Percentiles rank a stretch among this genome's conserved stretches.
phyloP scores from a whole-genome alignment of 164 flowering plant genomes.

The Aristolochia californica region DNA sequence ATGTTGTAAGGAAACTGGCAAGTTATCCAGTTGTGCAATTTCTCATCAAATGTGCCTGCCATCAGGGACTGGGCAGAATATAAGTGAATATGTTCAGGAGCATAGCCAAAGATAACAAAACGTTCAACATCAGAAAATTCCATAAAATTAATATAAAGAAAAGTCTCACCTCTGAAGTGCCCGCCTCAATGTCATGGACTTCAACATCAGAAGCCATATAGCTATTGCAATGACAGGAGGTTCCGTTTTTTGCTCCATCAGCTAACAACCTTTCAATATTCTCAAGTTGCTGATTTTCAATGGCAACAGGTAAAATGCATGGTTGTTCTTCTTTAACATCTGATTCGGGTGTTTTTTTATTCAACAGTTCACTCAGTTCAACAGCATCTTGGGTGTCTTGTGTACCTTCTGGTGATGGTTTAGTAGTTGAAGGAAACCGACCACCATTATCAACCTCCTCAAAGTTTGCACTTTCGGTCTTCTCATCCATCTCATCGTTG shows the following conservation, averaged over 20 bases:
- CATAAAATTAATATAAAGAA: neutral
- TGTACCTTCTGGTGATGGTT: slow-evolving; percentile 23
- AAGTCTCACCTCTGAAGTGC: slow-evolving; percentile 23
- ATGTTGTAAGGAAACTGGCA: too few species aligned
- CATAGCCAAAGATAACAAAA: neutral
- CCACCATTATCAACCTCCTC: slow-evolving; percentile 39
- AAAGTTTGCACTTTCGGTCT: slow-evolving; percentile 18
- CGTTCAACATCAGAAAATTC: neutral
- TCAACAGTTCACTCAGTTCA: slow-evolving; percentile 13
- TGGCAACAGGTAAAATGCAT: neutral
- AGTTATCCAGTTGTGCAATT: too few species aligned
- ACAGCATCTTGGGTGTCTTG: slow-evolving; percentile 2
- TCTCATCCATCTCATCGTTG: slow-evolving; percentile 40
- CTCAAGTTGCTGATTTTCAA: slow-evolving; percentile 5
- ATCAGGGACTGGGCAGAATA: too few species aligned
- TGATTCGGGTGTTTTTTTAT: slow-evolving; percentile 13
- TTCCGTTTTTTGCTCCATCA: slow-evolving; percentile 9
- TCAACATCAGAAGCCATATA: slow-evolving; percentile 19
- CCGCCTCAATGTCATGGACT: slow-evolving; percentile 14
- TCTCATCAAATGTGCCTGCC: neutral
- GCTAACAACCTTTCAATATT: slow-evolving; percentile 10
- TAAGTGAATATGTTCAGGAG: neutral
- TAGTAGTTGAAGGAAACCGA: slow-evolving; percentile 26
- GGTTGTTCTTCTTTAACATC: slow-evolving; percentile 4
- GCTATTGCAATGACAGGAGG: slow-evolving; percentile 15